Evolutionary conservation across 495 filamentous ascomycete species (phyloP).

Genomic region (Oidiodendron maius): DNA sequence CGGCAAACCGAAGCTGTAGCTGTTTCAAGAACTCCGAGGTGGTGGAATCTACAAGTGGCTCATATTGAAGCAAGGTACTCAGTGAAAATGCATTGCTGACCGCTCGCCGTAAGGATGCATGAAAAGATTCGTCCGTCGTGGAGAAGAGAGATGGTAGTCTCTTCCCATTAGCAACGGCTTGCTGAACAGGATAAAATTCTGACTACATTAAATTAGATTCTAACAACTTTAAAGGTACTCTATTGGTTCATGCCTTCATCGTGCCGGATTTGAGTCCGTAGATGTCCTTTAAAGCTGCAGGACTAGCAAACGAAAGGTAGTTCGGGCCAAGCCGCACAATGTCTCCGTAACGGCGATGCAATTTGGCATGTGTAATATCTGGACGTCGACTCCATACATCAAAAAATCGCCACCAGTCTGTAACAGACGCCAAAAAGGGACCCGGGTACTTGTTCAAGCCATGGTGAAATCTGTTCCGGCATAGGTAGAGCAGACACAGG

Average conservation of each 20-base stretch:
- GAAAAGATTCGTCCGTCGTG: constrained; percentile 22
- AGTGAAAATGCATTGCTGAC: constrained; percentile 25
- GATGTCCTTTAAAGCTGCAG: constrained; percentile 31
- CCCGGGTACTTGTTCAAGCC: too few species aligned
- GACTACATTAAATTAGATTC: background rate
- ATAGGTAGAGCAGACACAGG: too few species aligned
- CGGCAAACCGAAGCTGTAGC: background rate
- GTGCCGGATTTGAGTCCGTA: constrained; percentile 21
- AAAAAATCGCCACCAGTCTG: background rate
- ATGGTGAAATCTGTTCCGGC: too few species aligned
- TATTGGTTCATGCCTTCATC: background rate
- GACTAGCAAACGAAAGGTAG: constrained; percentile 42
- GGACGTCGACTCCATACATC: background rate
- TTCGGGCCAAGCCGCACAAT: constrained; percentile 37
- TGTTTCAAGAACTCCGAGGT: constrained; percentile 20
- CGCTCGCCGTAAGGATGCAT: constrained; percentile 21
- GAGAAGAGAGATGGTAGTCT: constrained; percentile 29
- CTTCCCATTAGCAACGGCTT: constrained; percentile 22
- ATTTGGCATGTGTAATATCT: too few species aligned
- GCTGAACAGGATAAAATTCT: background rate
- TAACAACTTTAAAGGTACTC: background rate
- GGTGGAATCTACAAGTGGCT: constrained; percentile 25
- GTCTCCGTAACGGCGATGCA: constrained; percentile 43
- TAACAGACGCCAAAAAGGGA: background rate
- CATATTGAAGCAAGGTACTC: constrained; percentile 22